phyloP scores from a whole-genome alignment of 2,329 filamentous ascomycete genomes.

The Colletotrichum salicis region DNA sequence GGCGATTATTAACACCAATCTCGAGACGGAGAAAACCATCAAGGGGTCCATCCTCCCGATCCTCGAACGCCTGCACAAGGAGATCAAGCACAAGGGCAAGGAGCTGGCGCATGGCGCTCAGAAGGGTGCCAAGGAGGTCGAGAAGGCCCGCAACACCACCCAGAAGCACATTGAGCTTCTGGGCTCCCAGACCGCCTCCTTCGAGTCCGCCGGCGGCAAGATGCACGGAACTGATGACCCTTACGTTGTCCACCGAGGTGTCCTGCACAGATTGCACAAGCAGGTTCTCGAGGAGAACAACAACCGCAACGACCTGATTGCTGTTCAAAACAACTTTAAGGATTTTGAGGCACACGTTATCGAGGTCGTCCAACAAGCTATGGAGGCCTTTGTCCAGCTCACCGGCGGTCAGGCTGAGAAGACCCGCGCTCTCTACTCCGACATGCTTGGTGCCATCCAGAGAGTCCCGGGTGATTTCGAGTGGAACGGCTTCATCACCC shows the following conservation, averaged over 20 bases:
- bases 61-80: slow-evolving; percentile 89
- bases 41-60: slow-evolving; percentile 88
- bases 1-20: slow-evolving; percentile 86
- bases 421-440: slow-evolving; percentile 81
- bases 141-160: slow-evolving; percentile 84
- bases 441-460: slow-evolving; percentile 83
- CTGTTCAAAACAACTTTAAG: slow-evolving; percentile 90
- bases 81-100: slow-evolving; percentile 97
- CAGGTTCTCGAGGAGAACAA: slow-evolving; percentile 97
- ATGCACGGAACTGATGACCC: slow-evolving; percentile 82
- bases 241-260: slow-evolving; percentile 84
- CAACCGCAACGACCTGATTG: slow-evolving; percentile 89
- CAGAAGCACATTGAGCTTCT: slow-evolving; percentile 98
- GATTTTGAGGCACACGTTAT: slow-evolving; percentile 89
- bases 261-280: slow-evolving; percentile 85
- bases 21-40: slow-evolving; percentile 90
- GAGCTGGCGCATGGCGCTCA: slow-evolving; percentile 83
- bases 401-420: slow-evolving; percentile 84
- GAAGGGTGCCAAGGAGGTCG: slow-evolving; percentile 89
- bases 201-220: slow-evolving; percentile 79
- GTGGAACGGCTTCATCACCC: slow-evolving; percentile 85
- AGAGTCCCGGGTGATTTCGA: slow-evolving; percentile 86
- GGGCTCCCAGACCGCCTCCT: slow-evolving; percentile 83
- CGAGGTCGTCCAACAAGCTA: slow-evolving; percentile 81
- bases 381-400: slow-evolving; percentile 85